phyloP scores from a whole-genome alignment of 441 rosid species.

The Brassica balearica region DNA sequence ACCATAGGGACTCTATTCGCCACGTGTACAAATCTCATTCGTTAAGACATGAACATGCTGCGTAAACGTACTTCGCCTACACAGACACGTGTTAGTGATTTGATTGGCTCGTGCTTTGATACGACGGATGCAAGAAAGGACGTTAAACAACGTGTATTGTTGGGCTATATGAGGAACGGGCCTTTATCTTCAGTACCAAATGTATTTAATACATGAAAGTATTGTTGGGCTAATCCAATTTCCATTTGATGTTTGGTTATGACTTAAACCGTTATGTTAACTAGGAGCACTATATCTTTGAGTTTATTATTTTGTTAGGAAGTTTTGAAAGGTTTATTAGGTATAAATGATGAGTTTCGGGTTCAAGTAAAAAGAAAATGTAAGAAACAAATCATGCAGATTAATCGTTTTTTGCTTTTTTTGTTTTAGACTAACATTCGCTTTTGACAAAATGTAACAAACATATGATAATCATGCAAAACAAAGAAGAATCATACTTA shows the following conservation, averaged over 20 bases:
- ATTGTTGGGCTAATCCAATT: not conserved
- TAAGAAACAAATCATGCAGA: not conserved
- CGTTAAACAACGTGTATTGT: not conserved
- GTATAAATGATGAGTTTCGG: not conserved
- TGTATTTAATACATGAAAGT: not conserved
- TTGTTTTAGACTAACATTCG: not conserved
- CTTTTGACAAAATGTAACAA: not conserved
- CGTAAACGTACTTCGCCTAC: not conserved
- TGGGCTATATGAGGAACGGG: not conserved
- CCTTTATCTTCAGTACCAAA: not conserved
- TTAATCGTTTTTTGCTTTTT: not conserved
- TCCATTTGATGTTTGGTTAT: not conserved
- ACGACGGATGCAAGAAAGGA: not conserved
- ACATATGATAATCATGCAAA: not conserved
- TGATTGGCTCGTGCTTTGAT: not conserved
- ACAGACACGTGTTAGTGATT: conserved; percentile 8
- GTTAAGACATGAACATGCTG: conserved; percentile 9
- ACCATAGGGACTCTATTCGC: not conserved
- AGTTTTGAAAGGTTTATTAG: too few relatives aligned
- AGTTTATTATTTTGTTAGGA: too few relatives aligned
- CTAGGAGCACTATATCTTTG: too few relatives aligned
- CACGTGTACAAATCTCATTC: conserved; percentile 31
- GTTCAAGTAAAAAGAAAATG: too few relatives aligned
- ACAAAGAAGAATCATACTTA: not conserved
- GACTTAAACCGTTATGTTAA: too few relatives aligned